Evolutionary conservation across 179 eudicot species (phyloP).

Genomic region (Pouteria campechiana): DNA sequence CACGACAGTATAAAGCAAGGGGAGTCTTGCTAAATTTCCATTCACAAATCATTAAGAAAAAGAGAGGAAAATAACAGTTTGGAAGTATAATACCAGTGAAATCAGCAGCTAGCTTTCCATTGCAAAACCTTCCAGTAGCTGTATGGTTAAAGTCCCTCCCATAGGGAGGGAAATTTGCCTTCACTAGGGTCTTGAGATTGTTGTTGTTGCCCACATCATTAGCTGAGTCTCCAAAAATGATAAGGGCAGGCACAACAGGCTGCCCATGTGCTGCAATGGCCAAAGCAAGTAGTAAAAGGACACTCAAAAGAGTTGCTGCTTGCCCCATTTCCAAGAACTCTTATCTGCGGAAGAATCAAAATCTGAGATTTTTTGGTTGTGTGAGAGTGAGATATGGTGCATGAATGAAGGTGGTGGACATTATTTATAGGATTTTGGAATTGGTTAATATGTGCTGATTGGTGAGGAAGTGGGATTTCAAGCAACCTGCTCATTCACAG

Average conservation of each 20-base stretch:
- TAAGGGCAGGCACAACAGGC: conserved; percentile 74
- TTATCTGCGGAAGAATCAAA: conserved; percentile 8
- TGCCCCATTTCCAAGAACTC: too few relatives aligned
- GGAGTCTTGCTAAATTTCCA: background rate
- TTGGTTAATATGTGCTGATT: background rate
- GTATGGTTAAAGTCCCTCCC: conserved; percentile 65
- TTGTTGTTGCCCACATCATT: conserved; percentile 86
- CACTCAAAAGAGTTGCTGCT: background rate
- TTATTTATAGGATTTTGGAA: conserved; percentile 4
- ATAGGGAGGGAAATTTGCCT: conserved; percentile 80
- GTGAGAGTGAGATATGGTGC: background rate
- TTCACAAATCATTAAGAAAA: too few relatives aligned
- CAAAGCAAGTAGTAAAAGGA: conserved; percentile 5
- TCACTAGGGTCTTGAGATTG: conserved; percentile 52
- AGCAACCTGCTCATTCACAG: conserved; percentile 5
- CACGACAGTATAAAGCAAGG: background rate
- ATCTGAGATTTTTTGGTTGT: background rate
- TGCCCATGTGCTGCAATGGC: conserved; percentile 30
- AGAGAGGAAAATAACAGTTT: background rate
- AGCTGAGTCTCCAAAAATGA: conserved; percentile 82
- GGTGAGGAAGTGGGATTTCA: conserved; percentile 9
- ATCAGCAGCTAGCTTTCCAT: conserved; percentile 92
- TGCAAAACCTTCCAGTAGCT: conserved; percentile 85
- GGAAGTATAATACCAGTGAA: conserved; percentile 44
- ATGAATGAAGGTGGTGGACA: background rate